phyloP scores from a whole-genome alignment of 371 early-diverging fungal species.

The Mortierella sp. region DNA sequence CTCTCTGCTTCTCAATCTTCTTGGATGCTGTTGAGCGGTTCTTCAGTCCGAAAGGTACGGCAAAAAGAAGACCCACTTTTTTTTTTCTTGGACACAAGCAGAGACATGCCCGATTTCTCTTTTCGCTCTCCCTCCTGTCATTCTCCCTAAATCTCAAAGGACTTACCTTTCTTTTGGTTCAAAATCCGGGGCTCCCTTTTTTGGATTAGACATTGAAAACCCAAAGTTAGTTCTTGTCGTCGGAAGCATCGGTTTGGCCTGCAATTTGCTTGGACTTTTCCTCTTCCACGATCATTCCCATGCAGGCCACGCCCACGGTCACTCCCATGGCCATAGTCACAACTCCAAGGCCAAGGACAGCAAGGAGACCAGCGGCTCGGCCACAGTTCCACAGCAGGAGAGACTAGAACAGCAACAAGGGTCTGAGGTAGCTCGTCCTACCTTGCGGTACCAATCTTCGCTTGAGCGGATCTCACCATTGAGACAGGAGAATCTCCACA shows the following conservation, averaged over 20 bases:
- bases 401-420: neutral
- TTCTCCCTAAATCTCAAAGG: neutral
- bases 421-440: neutral
- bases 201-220: constrained; percentile 63
- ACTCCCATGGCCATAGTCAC: constrained; percentile 55
- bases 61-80: neutral
- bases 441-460: constrained; percentile 21
- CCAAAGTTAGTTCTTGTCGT: constrained; percentile 85
- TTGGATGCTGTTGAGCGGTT: constrained; percentile 92
- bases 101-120: too few species aligned
- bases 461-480: constrained; percentile 39
- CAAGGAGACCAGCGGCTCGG: constrained; percentile 15
- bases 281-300: constrained; percentile 75
- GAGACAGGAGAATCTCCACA: constrained; percentile 23
- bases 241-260: constrained; percentile 83
- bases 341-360: constrained; percentile 33
- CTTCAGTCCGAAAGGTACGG: constrained; percentile 63
- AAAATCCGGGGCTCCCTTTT: neutral
- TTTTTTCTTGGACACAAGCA: neutral
- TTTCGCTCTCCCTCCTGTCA: neutral
- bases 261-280: constrained; percentile 85
- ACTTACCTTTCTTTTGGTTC: constrained; percentile 4
- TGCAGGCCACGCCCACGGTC: constrained; percentile 52
- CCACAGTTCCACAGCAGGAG: neutral
- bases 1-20: constrained; percentile 89